A percentile compares a stretch with the other conserved stretches of the same genome.
phyloP scores from a whole-genome alignment of 2,329 filamentous ascomycete genomes.

The Drechslerella stenobrocha region DNA sequence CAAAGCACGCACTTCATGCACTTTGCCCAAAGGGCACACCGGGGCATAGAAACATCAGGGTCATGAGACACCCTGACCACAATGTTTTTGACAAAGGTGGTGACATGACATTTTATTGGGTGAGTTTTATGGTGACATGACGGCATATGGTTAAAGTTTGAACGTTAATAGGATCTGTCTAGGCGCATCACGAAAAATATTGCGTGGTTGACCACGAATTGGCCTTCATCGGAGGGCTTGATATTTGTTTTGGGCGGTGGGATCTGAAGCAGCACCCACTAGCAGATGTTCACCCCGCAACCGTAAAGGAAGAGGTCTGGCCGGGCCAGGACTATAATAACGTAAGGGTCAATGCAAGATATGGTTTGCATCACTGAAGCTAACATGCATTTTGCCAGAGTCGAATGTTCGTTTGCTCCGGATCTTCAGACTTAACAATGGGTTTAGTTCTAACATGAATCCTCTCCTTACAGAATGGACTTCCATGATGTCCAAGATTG shows the following conservation, averaged over 20 bases:
- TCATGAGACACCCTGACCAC: slow-evolving; percentile 92
- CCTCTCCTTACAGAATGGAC: slow-evolving; percentile 63
- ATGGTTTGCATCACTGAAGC: neutral
- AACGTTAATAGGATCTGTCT: neutral
- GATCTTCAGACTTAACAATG: no score
- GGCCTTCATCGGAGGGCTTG: slow-evolving; percentile 91
- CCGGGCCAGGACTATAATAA: slow-evolving; percentile 93
- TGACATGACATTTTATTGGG: slow-evolving; percentile 96
- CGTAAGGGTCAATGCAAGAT: slow-evolving; percentile 24
- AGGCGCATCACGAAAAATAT: slow-evolving; percentile 96
- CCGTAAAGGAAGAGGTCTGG: slow-evolving; percentile 80
- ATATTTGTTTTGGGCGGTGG: slow-evolving; percentile 95
- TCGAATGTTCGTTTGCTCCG: slow-evolving; percentile 24
- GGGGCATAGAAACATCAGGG: slow-evolving; percentile 82
- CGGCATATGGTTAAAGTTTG: slow-evolving; percentile 1
- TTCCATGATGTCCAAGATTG: slow-evolving; percentile 89
- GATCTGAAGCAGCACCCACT: slow-evolving; percentile 82
- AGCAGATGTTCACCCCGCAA: slow-evolving; percentile 82
- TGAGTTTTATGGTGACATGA: slow-evolving; percentile 50
- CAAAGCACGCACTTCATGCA: slow-evolving; percentile 78
- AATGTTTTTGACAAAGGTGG: slow-evolving; percentile 90
- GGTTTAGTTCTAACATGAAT: no score
- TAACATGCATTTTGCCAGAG: slow-evolving; percentile 16
- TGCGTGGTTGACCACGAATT: slow-evolving; percentile 88
- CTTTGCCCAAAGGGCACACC: slow-evolving; percentile 80